Evolutionary conservation across 179 eudicot genomes (phyloP), one percentile per base, ranked within the genome.

Genomic region (Beta macrorhiza): DNA sequence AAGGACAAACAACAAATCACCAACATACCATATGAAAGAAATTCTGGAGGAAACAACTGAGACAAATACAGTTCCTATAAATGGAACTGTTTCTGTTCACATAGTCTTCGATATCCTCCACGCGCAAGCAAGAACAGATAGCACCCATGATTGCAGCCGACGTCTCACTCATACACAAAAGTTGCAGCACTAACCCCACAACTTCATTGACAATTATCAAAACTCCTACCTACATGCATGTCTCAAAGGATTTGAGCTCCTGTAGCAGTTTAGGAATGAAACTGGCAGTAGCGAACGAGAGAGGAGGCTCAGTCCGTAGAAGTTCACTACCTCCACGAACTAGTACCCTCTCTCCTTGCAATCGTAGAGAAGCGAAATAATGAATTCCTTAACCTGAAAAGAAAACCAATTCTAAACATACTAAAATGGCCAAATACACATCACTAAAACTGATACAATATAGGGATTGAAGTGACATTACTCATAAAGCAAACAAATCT

Each of bases 21-120:
- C 19, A 76, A 67, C 93, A 83, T 92, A 96, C 98, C 98, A 89
- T 69, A 72, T 86, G 91, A 74, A 91, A 84, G 87, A 92, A 83
- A 83, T 92, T 91, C 77, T 94, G 93, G 67, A 90, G 83, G 83
- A 94, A 92, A 87, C 94, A 96, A 56, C 84, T 89, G 37, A 91
- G 83, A 84, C 99, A 94, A 61, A 91, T 11, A 84, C 98, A 94
- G 87, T 92, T 91, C 88, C 99, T 90, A 73, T 87, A 92, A 47
- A 91, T 63, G 29, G 90, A 85, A 84, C 91, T 89, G 83, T 87
- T 91, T 25, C 91, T 89, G 89, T 90, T 92, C 78, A 88, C 85
- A 82, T 90, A 91, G 67, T 94, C 98, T 88, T 91, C 97, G 1
- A 86, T 88, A 56, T 92, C 94, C 80, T 91, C 93, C 80, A 84